Conservation (phyloP, 495 filamentous ascomycete species). For the Corynascus novoguineensis region DNA sequence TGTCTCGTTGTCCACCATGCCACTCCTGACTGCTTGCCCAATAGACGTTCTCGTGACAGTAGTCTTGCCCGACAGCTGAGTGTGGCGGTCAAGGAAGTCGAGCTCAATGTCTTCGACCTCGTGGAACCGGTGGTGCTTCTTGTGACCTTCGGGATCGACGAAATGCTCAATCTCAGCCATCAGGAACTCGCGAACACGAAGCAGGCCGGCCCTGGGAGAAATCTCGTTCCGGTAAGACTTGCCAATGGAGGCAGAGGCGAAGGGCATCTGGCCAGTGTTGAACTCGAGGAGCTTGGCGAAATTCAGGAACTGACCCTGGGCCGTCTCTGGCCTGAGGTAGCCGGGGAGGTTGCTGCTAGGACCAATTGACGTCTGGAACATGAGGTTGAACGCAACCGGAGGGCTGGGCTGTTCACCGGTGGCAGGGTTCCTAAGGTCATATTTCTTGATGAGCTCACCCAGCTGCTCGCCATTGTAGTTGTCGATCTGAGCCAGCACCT, state of each 20-base stretch:
- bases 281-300: constrained; percentile 74
- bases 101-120: constrained; percentile 64
- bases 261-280: constrained; percentile 68
- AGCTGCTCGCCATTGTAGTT: constrained; percentile 69
- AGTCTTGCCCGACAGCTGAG: constrained; percentile 66
- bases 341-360: constrained; percentile 54
- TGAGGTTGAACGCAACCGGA: constrained; percentile 71
- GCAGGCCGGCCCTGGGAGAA: constrained; percentile 65
- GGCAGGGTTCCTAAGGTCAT: constrained; percentile 62
- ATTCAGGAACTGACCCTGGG: constrained; percentile 71
- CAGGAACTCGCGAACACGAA: constrained; percentile 73
- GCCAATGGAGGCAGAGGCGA: constrained; percentile 72
- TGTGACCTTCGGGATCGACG: constrained; percentile 64
- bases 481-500: constrained; percentile 67
- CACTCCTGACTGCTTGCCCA: constrained; percentile 62
- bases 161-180: constrained; percentile 84
- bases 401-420: constrained; percentile 54
- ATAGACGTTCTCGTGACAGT: constrained; percentile 55
- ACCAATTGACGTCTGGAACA: constrained; percentile 72
- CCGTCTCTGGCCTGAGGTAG: constrained; percentile 68
- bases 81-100: constrained; percentile 61
- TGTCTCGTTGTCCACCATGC: constrained; percentile 75
- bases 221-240: constrained; percentile 80
- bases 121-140: constrained; percentile 65
- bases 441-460: constrained; percentile 63